Evolutionary conservation across 2,329 filamentous ascomycete genomes (phyloP).

Genomic region (Seiridium cupressi): DNA sequence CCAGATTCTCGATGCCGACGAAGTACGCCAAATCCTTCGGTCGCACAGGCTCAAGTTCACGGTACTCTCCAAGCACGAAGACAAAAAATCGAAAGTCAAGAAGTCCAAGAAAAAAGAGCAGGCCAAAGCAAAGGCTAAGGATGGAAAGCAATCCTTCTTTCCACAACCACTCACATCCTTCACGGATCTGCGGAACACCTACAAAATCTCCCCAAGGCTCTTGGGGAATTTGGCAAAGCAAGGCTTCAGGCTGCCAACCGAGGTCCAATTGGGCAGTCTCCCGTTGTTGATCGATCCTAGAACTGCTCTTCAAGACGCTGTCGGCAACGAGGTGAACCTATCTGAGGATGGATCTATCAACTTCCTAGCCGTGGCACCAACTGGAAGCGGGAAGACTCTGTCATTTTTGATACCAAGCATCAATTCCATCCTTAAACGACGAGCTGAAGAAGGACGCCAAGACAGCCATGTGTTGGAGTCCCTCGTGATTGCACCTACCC

Average conservation of each 20-base stretch:
- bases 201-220: constrained; percentile 71
- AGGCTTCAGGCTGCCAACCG: constrained; percentile 84
- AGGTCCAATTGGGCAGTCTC: constrained; percentile 86
- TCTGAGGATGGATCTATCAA: constrained; percentile 50
- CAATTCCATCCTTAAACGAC: constrained; percentile 65
- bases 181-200: constrained; percentile 65
- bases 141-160: constrained; percentile 62
- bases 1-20: constrained; percentile 59
- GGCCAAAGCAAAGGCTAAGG: constrained; percentile 43
- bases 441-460: constrained; percentile 39
- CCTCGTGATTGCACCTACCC: constrained; percentile 74
- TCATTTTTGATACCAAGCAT: constrained; percentile 88
- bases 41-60: constrained; percentile 85
- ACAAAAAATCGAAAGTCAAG: constrained; percentile 43
- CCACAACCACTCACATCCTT: constrained; percentile 81
- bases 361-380: constrained; percentile 86
- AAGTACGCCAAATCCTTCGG: constrained; percentile 71
- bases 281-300: constrained; percentile 69
- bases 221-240: constrained; percentile 79
- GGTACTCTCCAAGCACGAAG: constrained; percentile 57
- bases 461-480: constrained; percentile 58
- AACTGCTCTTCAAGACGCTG: constrained; percentile 40
- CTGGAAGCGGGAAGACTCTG: constrained; percentile 93
- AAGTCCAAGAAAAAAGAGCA: constrained; percentile 56
- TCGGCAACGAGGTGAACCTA: constrained; percentile 30